Conservation (phyloP, 306 rosid genomes). For the Sechiopsis laciniata region DNA sequence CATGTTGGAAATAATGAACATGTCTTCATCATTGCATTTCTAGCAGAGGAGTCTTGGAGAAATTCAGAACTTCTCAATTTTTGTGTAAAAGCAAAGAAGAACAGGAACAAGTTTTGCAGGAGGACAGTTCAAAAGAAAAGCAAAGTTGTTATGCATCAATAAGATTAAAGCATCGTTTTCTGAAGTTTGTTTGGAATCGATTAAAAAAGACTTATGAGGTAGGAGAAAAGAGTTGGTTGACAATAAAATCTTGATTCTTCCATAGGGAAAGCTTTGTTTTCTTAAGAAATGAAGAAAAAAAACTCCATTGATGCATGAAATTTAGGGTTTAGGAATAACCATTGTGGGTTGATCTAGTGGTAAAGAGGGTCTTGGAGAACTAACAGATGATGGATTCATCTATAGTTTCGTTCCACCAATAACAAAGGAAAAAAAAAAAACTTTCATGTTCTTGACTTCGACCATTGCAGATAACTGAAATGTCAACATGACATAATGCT, state of each 20-base stretch:
- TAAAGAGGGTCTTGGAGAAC: too few species aligned
- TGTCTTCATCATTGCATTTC: not conserved
- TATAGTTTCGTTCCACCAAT: too few species aligned
- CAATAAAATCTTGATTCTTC: not conserved
- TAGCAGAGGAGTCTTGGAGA: not conserved
- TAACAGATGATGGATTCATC: too few species aligned
- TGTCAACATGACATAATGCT: not conserved
- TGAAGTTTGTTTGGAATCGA: not conserved
- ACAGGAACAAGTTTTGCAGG: not conserved
- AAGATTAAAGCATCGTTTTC: not conserved
- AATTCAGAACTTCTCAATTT: not conserved
- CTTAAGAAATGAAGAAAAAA: too few species aligned
- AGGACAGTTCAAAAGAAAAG: not conserved
- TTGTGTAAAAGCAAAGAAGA: conserved; percentile 2
- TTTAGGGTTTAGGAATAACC: too few species aligned
- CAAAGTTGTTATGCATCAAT: not conserved
- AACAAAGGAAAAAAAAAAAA: too few species aligned
- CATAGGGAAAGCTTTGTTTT: not conserved
- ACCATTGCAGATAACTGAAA: not conserved
- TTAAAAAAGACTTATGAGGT: not conserved
- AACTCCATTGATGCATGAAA: not conserved
- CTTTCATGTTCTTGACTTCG: not conserved
- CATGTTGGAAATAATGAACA: not conserved
- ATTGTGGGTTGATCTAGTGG: too few species aligned
- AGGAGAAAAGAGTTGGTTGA: not conserved